Base-by-base conservation (phyloP, 495 filamentous ascomycete species). In the Annulohypoxylon stygium region DNA sequence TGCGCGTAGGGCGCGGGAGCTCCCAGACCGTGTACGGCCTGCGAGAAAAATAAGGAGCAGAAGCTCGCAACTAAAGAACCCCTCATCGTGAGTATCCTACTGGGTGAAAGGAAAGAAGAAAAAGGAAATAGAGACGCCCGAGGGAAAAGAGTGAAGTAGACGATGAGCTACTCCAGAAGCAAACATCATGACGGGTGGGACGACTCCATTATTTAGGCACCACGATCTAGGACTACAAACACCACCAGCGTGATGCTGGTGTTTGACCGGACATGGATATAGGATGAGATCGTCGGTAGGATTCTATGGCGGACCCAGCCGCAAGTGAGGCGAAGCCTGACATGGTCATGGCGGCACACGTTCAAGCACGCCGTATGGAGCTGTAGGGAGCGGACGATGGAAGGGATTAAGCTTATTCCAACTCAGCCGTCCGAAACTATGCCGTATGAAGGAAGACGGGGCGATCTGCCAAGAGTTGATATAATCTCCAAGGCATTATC, bases 1-100 rank as follows among this genome's bases (percentile, higher is more conserved):
- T 50, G 62, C 2, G 72, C 57, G 9, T 63, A 60, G 0, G 59
- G 72, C 3, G 59, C 58, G 45, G 68, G 64, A 64, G 59, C 62
- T 20, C 48, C 67, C 33, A 75, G 55, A 45, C 63, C 37, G 11
- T 61, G 33, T 11, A 63, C 67, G 8, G 58, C 63, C 16, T 51
- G 58, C 0, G 68, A 16, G 12, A 16, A 63, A 14, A 65, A n/a
- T 25, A 66, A 36, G 23, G 37, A 58, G 55, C 67, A 37, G 25
- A 57, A 39, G 51, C 39, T 26, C 36, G 50, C 39, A 39, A 60
- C 4, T 2, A 50, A 34, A 34, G 37, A 61, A 41, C 39, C 18
- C 54, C 39, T 67, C 61, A 74, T 67, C 4, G 23, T 36, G 33
- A 66, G 39, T n/a, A 45, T 39, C 9, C 14, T 48, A 30, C 34